A percentile compares a stretch with the other conserved stretches of the same genome.
phyloP scores from a whole-genome alignment of 805 yeast genomes.

The Lachancea cidri region DNA sequence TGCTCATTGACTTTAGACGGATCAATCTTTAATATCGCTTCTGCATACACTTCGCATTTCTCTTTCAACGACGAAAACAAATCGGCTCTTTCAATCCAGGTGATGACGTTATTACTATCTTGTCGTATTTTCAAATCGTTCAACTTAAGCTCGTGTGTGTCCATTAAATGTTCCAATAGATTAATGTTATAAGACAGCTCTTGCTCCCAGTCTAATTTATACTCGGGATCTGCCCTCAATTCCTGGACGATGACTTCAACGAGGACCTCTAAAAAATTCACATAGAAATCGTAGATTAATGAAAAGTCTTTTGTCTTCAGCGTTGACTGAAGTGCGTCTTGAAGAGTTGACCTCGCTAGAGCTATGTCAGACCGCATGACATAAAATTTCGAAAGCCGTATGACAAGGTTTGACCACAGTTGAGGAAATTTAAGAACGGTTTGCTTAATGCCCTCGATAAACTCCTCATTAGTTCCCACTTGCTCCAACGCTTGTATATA shows the following conservation, averaged over 20 bases:
- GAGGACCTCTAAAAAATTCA: slow-evolving; percentile 53
- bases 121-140: slow-evolving; percentile 66
- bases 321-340: slow-evolving; percentile 43
- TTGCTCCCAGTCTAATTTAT: slow-evolving; percentile 29
- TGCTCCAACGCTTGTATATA: slow-evolving; percentile 6
- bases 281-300: slow-evolving; percentile 53
- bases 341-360: slow-evolving; percentile 41
- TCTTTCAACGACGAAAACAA: slow-evolving; percentile 39
- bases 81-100: slow-evolving; percentile 63
- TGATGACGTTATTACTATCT: slow-evolving; percentile 52
- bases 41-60: slow-evolving; percentile 46
- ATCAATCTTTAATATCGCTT: slow-evolving; percentile 61
- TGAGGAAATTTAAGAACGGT: slow-evolving; percentile 49
- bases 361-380: slow-evolving; percentile 35
- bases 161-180: slow-evolving; percentile 50
- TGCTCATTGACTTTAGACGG: slow-evolving; percentile 44
- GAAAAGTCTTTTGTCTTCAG: slow-evolving; percentile 58
- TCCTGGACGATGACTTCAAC: slow-evolving; percentile 20
- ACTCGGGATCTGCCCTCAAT: slow-evolving; percentile 10
- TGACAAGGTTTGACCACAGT: slow-evolving; percentile 47
- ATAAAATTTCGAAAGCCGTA: slow-evolving; percentile 45
- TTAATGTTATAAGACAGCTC: slow-evolving; percentile 39
- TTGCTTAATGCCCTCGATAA: slow-evolving; percentile 24
- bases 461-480: neutral
- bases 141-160: slow-evolving; percentile 50